phyloP scores from a whole-genome alignment of 352 stramenopile genomes.

The Pythium grandisporangium region DNA sequence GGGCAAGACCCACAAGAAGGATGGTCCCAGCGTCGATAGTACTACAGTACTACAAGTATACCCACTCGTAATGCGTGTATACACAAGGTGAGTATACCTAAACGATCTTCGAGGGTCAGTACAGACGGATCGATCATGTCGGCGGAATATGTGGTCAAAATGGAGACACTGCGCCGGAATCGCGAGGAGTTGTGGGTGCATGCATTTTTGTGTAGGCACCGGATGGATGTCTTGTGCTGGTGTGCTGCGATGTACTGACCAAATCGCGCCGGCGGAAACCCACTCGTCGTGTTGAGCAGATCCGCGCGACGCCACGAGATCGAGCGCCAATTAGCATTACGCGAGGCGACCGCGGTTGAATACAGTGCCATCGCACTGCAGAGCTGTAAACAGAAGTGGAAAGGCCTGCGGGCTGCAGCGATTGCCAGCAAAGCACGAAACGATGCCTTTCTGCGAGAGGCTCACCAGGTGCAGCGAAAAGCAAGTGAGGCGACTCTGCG shows the following conservation, averaged over 20 bases:
- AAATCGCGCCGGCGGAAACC: too few relatives aligned
- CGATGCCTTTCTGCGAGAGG: conserved; percentile 43
- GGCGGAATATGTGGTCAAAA: conserved; percentile 43
- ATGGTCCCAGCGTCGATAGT: too few relatives aligned
- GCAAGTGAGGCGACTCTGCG: conserved; percentile 30
- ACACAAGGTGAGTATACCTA: too few relatives aligned
- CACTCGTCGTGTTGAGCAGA: too few relatives aligned
- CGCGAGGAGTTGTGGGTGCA: conserved; percentile 46
- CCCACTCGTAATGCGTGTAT: too few relatives aligned
- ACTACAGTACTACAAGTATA: too few relatives aligned
- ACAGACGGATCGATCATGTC: conserved; percentile 29
- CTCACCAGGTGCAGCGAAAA: conserved; percentile 43
- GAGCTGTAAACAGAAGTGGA: conserved; percentile 56
- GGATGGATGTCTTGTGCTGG: background rate
- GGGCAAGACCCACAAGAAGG: too few relatives aligned
- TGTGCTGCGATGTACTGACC: background rate
- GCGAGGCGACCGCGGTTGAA: conserved; percentile 67
- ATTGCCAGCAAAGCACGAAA: conserved; percentile 42
- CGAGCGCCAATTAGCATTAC: conserved; percentile 62
- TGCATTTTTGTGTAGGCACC: background rate
- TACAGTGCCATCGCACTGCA: conserved; percentile 62
- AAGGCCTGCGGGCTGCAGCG: conserved; percentile 26
- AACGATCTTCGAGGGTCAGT: conserved; percentile 10
- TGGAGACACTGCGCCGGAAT: conserved; percentile 41
- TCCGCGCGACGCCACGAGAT: conserved; percentile 41